Evolutionary conservation across 1,139 yeast genomes (phyloP), one percentile per base, ranked within the genome.

Genomic region (Pichia sp.): DNA sequence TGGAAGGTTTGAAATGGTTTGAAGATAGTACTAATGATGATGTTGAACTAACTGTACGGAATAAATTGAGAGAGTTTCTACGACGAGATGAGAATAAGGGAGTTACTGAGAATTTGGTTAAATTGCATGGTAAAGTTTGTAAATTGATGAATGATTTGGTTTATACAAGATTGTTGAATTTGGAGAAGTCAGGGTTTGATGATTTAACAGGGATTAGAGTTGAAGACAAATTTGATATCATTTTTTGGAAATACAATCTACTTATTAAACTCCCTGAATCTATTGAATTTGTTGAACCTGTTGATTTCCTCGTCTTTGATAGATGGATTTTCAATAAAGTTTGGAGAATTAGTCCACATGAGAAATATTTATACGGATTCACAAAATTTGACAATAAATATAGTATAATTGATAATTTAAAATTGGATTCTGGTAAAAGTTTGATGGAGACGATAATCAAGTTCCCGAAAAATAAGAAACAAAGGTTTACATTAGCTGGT

Each of bases 21-120:
- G 88, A 82, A 51, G 95, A 84, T 54, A 54, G 62, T 2, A 78
- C 91, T 0, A 84, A 84, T 51, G 52, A 53, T 5, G 82, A 82
- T 48, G 56, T 67, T 1, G 46, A 52, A 4, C 63, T 80, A 38
- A 82, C 91, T 0, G 54, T 62, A 32, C 62, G 94, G 26, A 84
- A 84, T 51, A 60, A 58, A 24, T 57, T 68, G 9, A 60, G 82
- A 28, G 44, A 60, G 26, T 47, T 62, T 6, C 28, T 57, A 7
- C 26, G 31, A 6, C 26, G 35, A 2, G 41, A 42, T 12, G 24
- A 20, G 4, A n/a, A 14, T 28, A 11, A 11, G 11, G 11, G n/a
- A 9, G 5, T 30, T 7, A 20, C 21, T 2, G 43, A 6, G 31
- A 34, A 15, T 8, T 36, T 50, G 5, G 28, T 36, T 15, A 12